These are phyloP conservation scores for Mortierella sp. DNA, from an alignment of 371 early-diverging fungal species.

Conservation along the genomic window DNA sequence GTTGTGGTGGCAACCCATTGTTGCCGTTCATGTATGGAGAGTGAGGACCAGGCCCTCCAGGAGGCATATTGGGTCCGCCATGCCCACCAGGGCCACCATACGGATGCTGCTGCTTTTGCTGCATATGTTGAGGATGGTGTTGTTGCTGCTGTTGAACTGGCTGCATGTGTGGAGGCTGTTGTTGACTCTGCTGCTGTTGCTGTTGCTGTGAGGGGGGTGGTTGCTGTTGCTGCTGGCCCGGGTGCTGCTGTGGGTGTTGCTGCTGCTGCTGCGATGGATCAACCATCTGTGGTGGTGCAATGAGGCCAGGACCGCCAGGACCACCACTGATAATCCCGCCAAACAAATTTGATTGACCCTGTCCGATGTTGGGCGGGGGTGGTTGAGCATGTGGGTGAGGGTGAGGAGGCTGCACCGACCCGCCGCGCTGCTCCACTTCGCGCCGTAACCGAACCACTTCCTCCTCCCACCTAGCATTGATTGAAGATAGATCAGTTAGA, in stretches of 20 bases:
- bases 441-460: slow-evolving; percentile 79
- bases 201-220: slow-evolving; percentile 49
- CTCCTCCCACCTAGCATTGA: slow-evolving; percentile 70
- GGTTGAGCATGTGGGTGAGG: slow-evolving; percentile 54
- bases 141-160: slow-evolving; percentile 33
- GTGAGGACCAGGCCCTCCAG: slow-evolving; percentile 32
- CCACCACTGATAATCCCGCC: slow-evolving; percentile 56
- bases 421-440: slow-evolving; percentile 67
- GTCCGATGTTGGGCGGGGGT: slow-evolving; percentile 59
- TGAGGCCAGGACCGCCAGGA: slow-evolving; percentile 48
- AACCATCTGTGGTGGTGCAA: slow-evolving; percentile 58
- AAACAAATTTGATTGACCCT: slow-evolving; percentile 57
- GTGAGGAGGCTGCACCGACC: slow-evolving; percentile 45
- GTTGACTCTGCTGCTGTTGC: slow-evolving; percentile 31
- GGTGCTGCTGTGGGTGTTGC: slow-evolving; percentile 39
- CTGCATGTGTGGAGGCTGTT: slow-evolving; percentile 17
- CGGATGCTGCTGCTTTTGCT: slow-evolving; percentile 43
- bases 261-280: slow-evolving; percentile 56
- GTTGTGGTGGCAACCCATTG: slow-evolving; percentile 21
- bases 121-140: slow-evolving; percentile 28
- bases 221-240: slow-evolving; percentile 40
- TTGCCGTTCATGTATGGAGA: slow-evolving; percentile 48
- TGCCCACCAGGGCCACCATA: slow-evolving; percentile 23
- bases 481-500: neutral
- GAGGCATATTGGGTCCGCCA: slow-evolving; percentile 34